Base-by-base conservation (phyloP, 305 asterid genomes). In the Stenogyne calaminthoides region DNA sequence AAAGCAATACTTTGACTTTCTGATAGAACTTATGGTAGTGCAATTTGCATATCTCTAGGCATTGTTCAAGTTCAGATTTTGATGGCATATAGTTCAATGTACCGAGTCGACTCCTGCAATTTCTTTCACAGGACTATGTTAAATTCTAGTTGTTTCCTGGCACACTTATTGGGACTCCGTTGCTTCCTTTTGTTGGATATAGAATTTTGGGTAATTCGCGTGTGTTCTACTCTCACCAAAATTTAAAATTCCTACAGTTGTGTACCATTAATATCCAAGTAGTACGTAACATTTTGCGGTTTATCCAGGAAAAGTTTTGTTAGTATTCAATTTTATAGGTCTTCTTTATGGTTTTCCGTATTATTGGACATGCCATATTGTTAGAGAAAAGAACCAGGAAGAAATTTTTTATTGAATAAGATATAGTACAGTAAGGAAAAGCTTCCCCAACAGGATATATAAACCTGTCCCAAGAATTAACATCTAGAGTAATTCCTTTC, bases 151-250 rank as follows among this genome's bases (percentile, higher is more conserved):
- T 49, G 20, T 47, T 47, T 47, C 61, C 59, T 67, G 61, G 59
- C 34, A 10, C 57, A 5, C 46, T 27, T 40, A 8, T 67, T 22
- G 42, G 10, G 22, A 5, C 61, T 29, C 11, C 5, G 10, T 49
- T 15, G 62, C 40, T 67, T 49, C 72, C 32, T 67, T 29, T 29
- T n/a, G 18, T 49, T 67, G 46, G 61, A 67, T 32, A 15, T 67
- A 47, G 7, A 15, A 49, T 15, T 15, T 14, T 51, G 58, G 27
- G 49, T 67, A 67, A 66, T 39, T 25, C 47, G 5, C 9, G 6
- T 14, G 18, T 46, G 60, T 8, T 56, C 9, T 67, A 46, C 46
- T 67, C 44, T 29, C 18, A 4, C 29, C 14, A 29, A 67, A 67
- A 15, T 67, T 20, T 6, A 25, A 46, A 49, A 4, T 7, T 15